These are phyloP conservation scores for Mycena latifolia DNA, from an alignment of 768 basidiomycete genomes.

Conservation along the genomic window DNA sequence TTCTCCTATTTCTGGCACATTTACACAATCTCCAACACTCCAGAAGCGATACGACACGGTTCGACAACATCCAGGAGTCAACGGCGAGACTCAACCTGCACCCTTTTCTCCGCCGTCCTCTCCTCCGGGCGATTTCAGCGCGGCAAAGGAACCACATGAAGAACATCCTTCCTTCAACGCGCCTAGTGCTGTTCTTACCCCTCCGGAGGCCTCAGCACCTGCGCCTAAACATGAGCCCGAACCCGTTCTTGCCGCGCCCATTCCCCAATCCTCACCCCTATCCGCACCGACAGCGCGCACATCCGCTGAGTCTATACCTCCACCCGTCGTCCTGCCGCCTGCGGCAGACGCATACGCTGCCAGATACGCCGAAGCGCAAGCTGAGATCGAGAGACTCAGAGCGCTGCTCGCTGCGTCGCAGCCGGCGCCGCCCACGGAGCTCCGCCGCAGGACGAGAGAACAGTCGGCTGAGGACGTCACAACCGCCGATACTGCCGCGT, in stretches of 20 bases:
- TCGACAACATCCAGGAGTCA: slow-evolving; percentile 53
- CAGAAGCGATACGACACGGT: slow-evolving; percentile 60
- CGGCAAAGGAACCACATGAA: slow-evolving; percentile 67
- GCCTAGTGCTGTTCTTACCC: slow-evolving; percentile 57
- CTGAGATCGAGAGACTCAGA: slow-evolving; percentile 73
- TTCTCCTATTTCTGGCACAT: too few species aligned
- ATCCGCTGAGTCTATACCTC: slow-evolving; percentile 34
- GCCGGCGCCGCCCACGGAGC: slow-evolving; percentile 63
- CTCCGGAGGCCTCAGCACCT: slow-evolving; percentile 29
- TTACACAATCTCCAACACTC: background rate
- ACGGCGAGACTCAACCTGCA: slow-evolving; percentile 54
- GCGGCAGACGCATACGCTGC: slow-evolving; percentile 34
- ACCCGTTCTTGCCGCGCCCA: slow-evolving; percentile 24
- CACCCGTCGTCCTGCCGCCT: slow-evolving; percentile 16
- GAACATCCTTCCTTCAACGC: slow-evolving; percentile 48
- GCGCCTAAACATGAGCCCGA: slow-evolving; percentile 25
- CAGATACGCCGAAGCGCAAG: slow-evolving; percentile 74
- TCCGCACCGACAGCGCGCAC: too few species aligned
- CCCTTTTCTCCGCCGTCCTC: slow-evolving; percentile 49
- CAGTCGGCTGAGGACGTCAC: slow-evolving; percentile 74
- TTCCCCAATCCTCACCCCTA: slow-evolving; percentile 37
- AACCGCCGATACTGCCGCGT: slow-evolving; percentile 67
- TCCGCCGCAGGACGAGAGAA: slow-evolving; percentile 67
- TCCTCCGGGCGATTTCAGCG: slow-evolving; percentile 64
- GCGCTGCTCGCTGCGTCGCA: slow-evolving; percentile 70